Evolutionary conservation across 2,329 filamentous ascomycete genomes (phyloP), one percentile per base, ranked within the genome.

Genomic region (Tolypocladium tundrense): DNA sequence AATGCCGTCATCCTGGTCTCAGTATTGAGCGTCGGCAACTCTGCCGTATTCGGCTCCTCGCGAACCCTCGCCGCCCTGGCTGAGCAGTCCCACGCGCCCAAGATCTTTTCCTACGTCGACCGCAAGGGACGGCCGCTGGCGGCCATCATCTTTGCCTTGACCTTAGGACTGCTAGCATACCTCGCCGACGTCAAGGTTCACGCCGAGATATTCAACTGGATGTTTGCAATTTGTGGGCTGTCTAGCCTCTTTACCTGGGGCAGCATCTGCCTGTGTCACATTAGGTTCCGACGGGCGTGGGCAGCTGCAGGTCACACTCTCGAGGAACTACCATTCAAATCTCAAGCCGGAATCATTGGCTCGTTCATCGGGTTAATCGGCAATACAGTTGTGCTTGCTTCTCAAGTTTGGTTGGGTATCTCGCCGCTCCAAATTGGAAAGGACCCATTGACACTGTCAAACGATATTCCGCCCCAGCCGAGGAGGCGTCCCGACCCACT

Each of bases 1-100:
- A 97, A 97, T 72, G 86, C 85, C n/a, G 91, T 97, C 60, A 96
- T 97, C 70, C 85, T 97, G 68, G 85, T 96, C 61, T 88, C 92
- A 21, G 91, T 96, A 27, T 77, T 97, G 31, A 95, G 90, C 0
- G 92, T 97, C 59, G 91, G 91, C 58, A 97, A 96, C 73, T 93
- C 90, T 7, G 87, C 91, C 60, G 87, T 97, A 59, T 97, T 95
- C 66, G 93, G 91, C 40, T 93, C 90, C 33, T 95, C 90, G 1
- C 86, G 93, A 65, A 97, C 92, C 2, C 83, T 97, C 9, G 90
- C 91, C 35, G 91, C 92, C 3, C 82, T 97, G 2, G 91, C 92
- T 48, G 91, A 96, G 70, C 91, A 95, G 71, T 83, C 86, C 57
- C 91, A 95, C 69, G 91, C 90, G 0, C 91, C 92, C 8, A 80